These are phyloP conservation scores for Neurospora sp. DNA, from an alignment of 495 filamentous ascomycete species.

Conservation along the genomic window DNA sequence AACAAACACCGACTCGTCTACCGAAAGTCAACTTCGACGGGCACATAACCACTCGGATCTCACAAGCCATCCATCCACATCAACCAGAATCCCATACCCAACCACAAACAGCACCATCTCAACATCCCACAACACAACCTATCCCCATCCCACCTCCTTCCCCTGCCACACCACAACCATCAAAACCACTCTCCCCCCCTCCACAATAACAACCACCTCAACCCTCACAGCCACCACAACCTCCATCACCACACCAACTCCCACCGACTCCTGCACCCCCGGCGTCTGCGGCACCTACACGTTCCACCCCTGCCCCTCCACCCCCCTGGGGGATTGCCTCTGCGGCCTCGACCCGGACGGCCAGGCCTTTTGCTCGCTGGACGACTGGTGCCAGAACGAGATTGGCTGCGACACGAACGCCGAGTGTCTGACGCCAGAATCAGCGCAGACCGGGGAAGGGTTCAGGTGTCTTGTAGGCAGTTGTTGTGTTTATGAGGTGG, in stretches of 20 bases:
- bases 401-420: not conserved
- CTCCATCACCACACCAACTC: not conserved
- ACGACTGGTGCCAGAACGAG: not conserved
- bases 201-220: not conserved
- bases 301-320: not conserved
- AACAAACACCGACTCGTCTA: not conserved
- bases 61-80: not conserved
- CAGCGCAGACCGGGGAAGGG: not conserved
- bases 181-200: not conserved
- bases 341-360: not conserved
- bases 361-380: not conserved
- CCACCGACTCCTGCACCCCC: not conserved
- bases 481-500: conserved; percentile 1
- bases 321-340: not conserved
- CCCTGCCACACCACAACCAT: not conserved
- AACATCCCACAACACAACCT: not conserved
- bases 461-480: conserved; percentile 5
- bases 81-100: not conserved
- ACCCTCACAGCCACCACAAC: not conserved
- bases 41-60: not conserved
- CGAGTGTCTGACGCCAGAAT: not conserved
- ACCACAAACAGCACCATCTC: not conserved
- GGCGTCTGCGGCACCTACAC: conserved; percentile 1
- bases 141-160: not conserved
- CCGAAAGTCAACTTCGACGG: not conserved